A percentile compares a stretch with the other conserved stretches of the same genome.
phyloP scores from a whole-genome alignment of 1,139 yeast species.

The Fermentozyma sake region DNA sequence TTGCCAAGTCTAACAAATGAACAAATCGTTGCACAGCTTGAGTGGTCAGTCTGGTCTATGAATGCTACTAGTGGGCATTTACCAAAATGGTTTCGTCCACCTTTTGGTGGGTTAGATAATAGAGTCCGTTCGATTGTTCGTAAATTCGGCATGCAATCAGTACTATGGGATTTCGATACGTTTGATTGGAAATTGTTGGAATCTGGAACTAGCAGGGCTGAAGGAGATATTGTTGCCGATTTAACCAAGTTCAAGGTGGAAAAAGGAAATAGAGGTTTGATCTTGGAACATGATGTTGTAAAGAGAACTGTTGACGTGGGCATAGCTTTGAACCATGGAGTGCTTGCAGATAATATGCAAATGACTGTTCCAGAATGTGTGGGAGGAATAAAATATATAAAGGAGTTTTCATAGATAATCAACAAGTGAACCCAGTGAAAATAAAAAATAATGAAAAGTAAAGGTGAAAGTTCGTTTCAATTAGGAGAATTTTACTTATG shows the following conservation, averaged over 20 bases:
- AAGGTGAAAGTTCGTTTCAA: background rate
- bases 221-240: conserved; percentile 49
- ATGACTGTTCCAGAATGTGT: conserved; percentile 83
- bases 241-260: conserved; percentile 47
- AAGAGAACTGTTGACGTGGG: conserved; percentile 67
- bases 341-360: conserved; percentile 51
- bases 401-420: conserved; percentile 16
- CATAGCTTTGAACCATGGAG: conserved; percentile 44
- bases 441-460: background rate
- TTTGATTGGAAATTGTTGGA: conserved; percentile 79
- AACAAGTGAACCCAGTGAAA: background rate
- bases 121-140: conserved; percentile 75
- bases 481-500: too few species aligned
- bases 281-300: conserved; percentile 81
- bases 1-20: conserved; percentile 75
- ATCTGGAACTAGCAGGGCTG: conserved; percentile 27
- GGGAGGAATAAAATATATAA: conserved; percentile 51
- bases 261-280: conserved; percentile 50
- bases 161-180: conserved; percentile 88
- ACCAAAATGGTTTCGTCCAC: conserved; percentile 96
- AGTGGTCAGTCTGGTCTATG: conserved; percentile 98
- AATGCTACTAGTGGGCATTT: conserved; percentile 85
- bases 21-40: conserved; percentile 78
- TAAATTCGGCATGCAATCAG: conserved; percentile 84
- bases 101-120: conserved; percentile 91